Evolutionary conservation across 1,139 yeast genomes (phyloP), one percentile per base, ranked within the genome.

Genomic region (Saccharomyces hybrid): DNA sequence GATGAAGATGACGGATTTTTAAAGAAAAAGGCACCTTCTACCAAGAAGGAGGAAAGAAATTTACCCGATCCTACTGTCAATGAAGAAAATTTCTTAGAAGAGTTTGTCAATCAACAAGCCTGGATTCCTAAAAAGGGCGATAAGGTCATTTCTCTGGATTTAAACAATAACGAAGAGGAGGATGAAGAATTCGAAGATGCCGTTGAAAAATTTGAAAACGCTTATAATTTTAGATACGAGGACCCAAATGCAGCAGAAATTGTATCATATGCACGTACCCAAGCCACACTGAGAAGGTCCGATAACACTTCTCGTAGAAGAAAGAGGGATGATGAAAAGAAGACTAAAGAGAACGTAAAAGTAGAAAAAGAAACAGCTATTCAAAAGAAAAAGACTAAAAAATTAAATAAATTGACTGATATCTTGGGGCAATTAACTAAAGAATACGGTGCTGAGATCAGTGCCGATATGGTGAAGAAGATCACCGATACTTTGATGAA

Each of bases 201-300:
- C 1, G 97, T 86, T 2, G 99, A 95, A 62, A 76, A 82, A 63
- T 90, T 89, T 65, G 99, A 95, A 71, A 81, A 82, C 58, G 97
- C 96, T 0, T 93, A 91, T 73, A 95, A 95, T 66, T 91, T 91
- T 77, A 81, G 99, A 69, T 93, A 81, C 68, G 99, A 95, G 71
- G 98, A 93, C 64, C 89, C 96, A 12, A 83, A 83, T 61, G 80
- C 97, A 8, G 88, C 93, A 0, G 97, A 93, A 66, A 88, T 95
- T 70, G 86, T 90, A 32, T 85, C 96, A n/a, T 95, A 93, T 74
- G 98, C 99, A 3, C 89, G 99, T 79, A 87, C 80, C 60, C 97
- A 90, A 69, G 96, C 95, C 28, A 89, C 98, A 0, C 77, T 90
- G 65, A 84, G 99, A 73, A 80, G 99, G 68, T 82, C 85, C 24